Percentiles rank a stretch among this genome's conserved stretches.
Conservation (phyloP, 2,329 filamentous ascomycete species). For the Aspergillus luchuensis region DNA sequence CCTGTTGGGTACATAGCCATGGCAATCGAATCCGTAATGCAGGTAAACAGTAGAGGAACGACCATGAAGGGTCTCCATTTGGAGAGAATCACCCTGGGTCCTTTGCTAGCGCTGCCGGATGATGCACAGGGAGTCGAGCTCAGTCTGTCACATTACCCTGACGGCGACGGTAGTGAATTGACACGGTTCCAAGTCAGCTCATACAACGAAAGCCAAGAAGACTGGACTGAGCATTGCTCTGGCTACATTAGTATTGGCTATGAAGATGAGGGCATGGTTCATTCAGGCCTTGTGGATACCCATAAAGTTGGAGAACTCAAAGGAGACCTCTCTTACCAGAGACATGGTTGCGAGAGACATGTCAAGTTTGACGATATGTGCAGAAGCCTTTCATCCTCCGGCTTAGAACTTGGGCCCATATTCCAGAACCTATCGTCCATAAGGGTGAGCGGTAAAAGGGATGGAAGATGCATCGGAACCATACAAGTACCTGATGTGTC, state of each 20-base stretch:
- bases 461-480: conserved; percentile 25
- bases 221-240: conserved; percentile 41
- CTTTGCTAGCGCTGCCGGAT: neutral
- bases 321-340: too few species aligned
- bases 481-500: conserved; percentile 34
- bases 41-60: neutral
- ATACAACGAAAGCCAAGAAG: conserved; percentile 29
- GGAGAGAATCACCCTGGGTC: neutral
- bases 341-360: too few species aligned
- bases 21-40: conserved; percentile 15
- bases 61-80: conserved; percentile 3
- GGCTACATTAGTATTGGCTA: conserved; percentile 33
- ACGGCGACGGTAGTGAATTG: conserved; percentile 30
- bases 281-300: too few species aligned
- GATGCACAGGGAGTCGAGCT: conserved; percentile 21
- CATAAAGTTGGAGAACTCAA: too few species aligned
- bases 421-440: neutral
- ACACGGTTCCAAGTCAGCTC: conserved; percentile 35
- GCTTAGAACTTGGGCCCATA: neutral
- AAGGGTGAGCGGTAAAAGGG: conserved; percentile 16
- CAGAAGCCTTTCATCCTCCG: too few species aligned
- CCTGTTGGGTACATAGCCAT: conserved; percentile 19
- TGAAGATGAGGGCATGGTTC: too few species aligned
- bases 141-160: conserved; percentile 26
- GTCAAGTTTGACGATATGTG: too few species aligned